Percentiles rank a stretch among this genome's conserved stretches.
Evolutionary conservation across 176 grass and related monocot species (phyloP).

Genomic region (Cenchrus purpureus): DNA sequence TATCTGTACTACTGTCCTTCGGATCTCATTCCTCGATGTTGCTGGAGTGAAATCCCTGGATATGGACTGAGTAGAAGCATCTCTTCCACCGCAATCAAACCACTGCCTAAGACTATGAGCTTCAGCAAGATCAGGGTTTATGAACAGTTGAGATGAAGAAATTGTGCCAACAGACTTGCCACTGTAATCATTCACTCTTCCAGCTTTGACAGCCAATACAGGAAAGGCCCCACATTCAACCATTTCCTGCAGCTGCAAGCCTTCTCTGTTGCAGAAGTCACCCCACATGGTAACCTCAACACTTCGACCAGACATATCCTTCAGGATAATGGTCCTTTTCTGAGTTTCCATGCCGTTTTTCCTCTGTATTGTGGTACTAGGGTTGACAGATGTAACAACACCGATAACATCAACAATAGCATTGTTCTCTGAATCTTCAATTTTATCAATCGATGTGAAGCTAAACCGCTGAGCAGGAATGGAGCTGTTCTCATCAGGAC

Average conservation of each 20-base stretch:
- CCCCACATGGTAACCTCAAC: constrained; percentile 97
- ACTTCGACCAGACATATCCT: constrained; percentile 82
- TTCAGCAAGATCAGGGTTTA: constrained; percentile 83
- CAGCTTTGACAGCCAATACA: constrained; percentile 81
- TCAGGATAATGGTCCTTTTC: constrained; percentile 76
- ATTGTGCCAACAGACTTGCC: constrained; percentile 94
- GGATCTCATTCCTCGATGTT: constrained; percentile 62
- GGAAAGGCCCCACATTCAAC: constrained; percentile 61
- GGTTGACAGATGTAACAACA: constrained; percentile 77
- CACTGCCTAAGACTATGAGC: constrained; percentile 71
- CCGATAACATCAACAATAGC: constrained; percentile 84
- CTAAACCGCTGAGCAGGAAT: constrained; percentile 87
- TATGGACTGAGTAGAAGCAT: constrained; percentile 79
- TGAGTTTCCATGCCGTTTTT: constrained; percentile 97
- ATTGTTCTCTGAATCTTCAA: constrained; percentile 78
- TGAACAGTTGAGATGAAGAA: constrained; percentile 79
- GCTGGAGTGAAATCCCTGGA: constrained; percentile 72
- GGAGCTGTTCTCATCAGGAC: constrained; percentile 72
- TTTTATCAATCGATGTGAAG: constrained; percentile 75
- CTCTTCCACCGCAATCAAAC: constrained; percentile 83
- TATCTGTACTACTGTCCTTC: constrained; percentile 74
- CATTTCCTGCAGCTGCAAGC: constrained; percentile 69
- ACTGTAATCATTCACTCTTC: constrained; percentile 93
- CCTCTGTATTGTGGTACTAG: constrained; percentile 74
- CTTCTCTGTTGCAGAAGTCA: constrained; percentile 96